Evolutionary conservation across 257 asterid genomes (phyloP), one percentile per base, ranked within the genome.

Genomic region (Cordia subcordata): DNA sequence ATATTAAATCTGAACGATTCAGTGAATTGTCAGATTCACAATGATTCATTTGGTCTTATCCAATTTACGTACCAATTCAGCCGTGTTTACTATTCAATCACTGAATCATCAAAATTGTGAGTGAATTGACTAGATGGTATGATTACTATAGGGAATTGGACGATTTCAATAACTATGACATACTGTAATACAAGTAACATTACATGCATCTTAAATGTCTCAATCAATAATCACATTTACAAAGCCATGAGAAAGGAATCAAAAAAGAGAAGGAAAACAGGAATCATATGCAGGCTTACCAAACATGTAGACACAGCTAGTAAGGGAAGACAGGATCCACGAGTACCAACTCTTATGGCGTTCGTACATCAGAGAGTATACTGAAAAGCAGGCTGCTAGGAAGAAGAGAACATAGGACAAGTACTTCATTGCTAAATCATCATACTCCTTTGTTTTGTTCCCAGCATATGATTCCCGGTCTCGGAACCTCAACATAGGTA

Each of bases 261-360:
- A 13, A 56, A 17, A 23, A 17, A 32, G 53, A 55, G 23, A 54
- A 60, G 39, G n/a, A 20, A 32, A 55, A 61, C 17, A 79, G 64
- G 65, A 66, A 61, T 18, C 50, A 10, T 45, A 16, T 10, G 50
- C 16, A 9, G 50, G 67, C 94, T 82, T 63, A 92, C 96, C 97
- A 33, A 92, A 92, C 99, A 92, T 92, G 79, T 92, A 92, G 70
- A 92, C 99, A 10, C 99, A 92, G 80, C 96, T 92, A 37, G 99
- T 88, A 50, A 92, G 87, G 71, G 99, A 92, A 55, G 95, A 84
- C 32, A 92, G 96, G 65, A 89, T 89, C 94, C 96, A 92, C 27
- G 99, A 92, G 66, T 92, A 92, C 99, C 99, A 92, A 83, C 97
- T 92, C 89, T 72, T 89, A 83, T 92, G 97, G 59, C 80, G 91